phyloP scores from a whole-genome alignment of 345 rosid genomes.

The Moricandia moricandioides region DNA sequence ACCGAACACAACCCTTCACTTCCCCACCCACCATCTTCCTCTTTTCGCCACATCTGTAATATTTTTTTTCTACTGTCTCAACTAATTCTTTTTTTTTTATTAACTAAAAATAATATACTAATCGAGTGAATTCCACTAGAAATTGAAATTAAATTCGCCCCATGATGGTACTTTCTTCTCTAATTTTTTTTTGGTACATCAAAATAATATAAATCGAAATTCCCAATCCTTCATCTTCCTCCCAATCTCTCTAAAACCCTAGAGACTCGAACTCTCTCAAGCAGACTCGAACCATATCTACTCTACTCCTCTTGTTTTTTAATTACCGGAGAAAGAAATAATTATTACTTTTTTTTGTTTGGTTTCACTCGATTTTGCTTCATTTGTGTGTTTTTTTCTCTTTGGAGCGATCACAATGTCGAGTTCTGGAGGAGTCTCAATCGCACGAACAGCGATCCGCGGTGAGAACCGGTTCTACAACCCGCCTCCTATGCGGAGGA shows the following conservation, averaged over 20 bases:
- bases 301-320: neutral
- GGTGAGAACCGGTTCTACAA: constrained; percentile 53
- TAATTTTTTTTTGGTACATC: neutral
- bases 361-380: constrained; percentile 14
- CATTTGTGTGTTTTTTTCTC: neutral
- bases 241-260: constrained; percentile 43
- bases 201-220: constrained; percentile 12
- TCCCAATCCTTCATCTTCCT: constrained; percentile 22
- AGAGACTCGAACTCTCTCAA: constrained; percentile 36
- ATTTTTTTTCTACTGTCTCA: neutral
- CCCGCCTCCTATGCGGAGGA: constrained; percentile 49
- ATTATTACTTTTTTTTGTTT: neutral
- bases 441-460: constrained; percentile 37
- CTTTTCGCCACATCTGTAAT: constrained; percentile 32
- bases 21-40: constrained; percentile 13
- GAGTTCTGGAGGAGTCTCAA: constrained; percentile 45
- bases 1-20: constrained; percentile 25
- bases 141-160: neutral
- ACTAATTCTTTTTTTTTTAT: neutral
- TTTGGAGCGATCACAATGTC: constrained; percentile 38
- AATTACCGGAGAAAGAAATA: neutral
- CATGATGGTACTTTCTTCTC: neutral
- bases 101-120: neutral
- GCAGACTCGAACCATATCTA: neutral
- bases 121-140: constrained; percentile 23